These are phyloP conservation scores for Penicillium pulvis DNA, from an alignment of 495 filamentous ascomycete genomes.

Conservation along the genomic window DNA sequence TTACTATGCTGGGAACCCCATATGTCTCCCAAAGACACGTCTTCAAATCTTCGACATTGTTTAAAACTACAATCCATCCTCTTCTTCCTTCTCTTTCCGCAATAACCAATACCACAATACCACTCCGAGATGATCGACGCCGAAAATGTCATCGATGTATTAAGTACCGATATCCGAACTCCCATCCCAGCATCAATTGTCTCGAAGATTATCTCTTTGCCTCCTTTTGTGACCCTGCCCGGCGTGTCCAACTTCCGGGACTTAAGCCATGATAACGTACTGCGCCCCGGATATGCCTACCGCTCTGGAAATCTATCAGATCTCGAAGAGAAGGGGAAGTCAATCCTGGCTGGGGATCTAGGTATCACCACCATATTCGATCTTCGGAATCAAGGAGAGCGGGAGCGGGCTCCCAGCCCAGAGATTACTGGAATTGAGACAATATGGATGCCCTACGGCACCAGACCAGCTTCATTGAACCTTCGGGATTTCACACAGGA, in stretches of 20 bases:
- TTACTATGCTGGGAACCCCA: background rate
- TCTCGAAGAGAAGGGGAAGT: conserved; percentile 53
- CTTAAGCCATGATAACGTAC: conserved; percentile 45
- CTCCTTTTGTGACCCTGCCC: conserved; percentile 57
- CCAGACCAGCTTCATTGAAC: conserved; percentile 32
- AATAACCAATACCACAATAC: background rate
- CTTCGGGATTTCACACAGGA: conserved; percentile 58
- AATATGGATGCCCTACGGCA: conserved; percentile 46
- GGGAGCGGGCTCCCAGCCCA: conserved; percentile 37
- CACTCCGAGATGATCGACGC: conserved; percentile 21
- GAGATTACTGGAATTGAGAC: conserved; percentile 45
- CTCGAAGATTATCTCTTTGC: conserved; percentile 29
- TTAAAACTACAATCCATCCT: background rate
- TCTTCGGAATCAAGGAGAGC: conserved; percentile 61
- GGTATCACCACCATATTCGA: conserved; percentile 66
- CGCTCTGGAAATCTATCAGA: conserved; percentile 52
- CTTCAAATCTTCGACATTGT: background rate
- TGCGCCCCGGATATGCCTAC: conserved; percentile 50
- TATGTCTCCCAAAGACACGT: background rate
- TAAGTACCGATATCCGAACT: conserved; percentile 32
- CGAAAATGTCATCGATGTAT: conserved; percentile 23
- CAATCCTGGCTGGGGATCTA: conserved; percentile 45
- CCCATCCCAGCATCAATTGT: conserved; percentile 32
- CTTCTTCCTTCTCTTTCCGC: too few relatives aligned
- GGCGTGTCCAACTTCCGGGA: conserved; percentile 57